Base-by-base conservation (phyloP, 345 rosid genomes). In the Syzygium grande region DNA sequence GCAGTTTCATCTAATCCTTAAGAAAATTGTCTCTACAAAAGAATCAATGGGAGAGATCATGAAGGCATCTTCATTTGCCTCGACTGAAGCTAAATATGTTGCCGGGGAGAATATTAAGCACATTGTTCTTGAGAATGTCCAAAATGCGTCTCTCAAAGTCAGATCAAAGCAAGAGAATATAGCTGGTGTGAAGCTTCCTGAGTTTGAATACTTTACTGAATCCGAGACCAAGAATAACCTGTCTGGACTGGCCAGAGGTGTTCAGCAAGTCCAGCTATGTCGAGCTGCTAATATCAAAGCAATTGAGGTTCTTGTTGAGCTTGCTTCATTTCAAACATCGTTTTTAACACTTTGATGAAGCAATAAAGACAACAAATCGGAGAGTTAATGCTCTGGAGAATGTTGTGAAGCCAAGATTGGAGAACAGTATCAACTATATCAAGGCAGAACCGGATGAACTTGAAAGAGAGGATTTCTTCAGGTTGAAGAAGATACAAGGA, bases 401-500 rank as follows among this genome's bases (percentile, higher is more conserved):
- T 84, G 89, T 87, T 9, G 89, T 87, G 89, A 87, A 87, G 86
- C 89, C 89, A 10, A 84, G 86, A 58, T 38, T 87, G 79, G 89
- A 87, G 84, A 87, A 87, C 84, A 87, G 86, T 21, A 87, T 87
- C 29, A 84, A 15, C 77, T 87, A 87, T 59, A 87, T 87, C 51
- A 87, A 87, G 54, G 89, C 68, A 8, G 89, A 87, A 86, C 51
- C 84, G 61, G 89, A 87, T 46, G 89, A 87, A 38, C 89, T 87
- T 25, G 89, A 87, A 19, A 87, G 89, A 68, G 89, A 87, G 80
- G 89, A 87, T 56, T 87, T 87, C 84, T 87, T 87, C 80, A n/a
- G 89, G 86, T 65, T 87, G 34, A 87, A 87, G 89, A 87, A 87
- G 89, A 87, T 87, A 30, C 89, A 87, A 51, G 89, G 89, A 16